Evolutionary conservation across 1,284 basidiomycete species (phyloP), one percentile per base, ranked within the genome.

Genomic region (Fomitopsis schrenkii): DNA sequence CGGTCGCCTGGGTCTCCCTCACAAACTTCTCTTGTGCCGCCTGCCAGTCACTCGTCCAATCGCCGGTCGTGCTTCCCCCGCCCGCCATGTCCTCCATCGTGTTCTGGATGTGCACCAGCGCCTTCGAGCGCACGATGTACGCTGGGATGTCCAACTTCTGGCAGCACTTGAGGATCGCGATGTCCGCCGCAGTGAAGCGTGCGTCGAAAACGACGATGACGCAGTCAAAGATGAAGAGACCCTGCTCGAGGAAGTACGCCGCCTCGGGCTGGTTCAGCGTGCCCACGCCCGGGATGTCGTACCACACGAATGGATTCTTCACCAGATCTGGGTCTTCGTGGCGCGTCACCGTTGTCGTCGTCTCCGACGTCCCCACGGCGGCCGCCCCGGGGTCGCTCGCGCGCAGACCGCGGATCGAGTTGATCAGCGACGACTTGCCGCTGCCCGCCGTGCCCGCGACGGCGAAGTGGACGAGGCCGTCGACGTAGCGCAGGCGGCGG

Each of bases 101-200:
- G 28, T 60, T 60, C 5, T 45, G 9, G 38, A 60, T 56, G 54
- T 60, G 59, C 44, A 56, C 54, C 5, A 35, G 33, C 35, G 59
- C 54, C 45, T 60, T 60, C 36, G 54, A 60, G 22, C 59, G 59
- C 17, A 60, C 59, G 59, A 60, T 60, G 54, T 60, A 60, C 17
- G 54, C 38, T 3, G 53, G 53, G 14, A 56, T 56, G 14, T 56
- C 22, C 40, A 55, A 33, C 28, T 17, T n/a, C 33, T 15, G 33
- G 45, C 59, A 60, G 30, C 54, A 55, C n/a, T n/a, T 2, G 42
- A 60, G 44, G 54, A 60, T 55, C 42, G 59, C 54, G 54, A 60
- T 36, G 45, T 60, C 59, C 36, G 54, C 40, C 10, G 7, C 53
- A 12, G 59, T 60, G 59, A 60, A 56, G n/a, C 59, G 59, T 22